phyloP scores from a whole-genome alignment of 2,329 filamentous ascomycete species.

The Paecilomyces fulvus region DNA sequence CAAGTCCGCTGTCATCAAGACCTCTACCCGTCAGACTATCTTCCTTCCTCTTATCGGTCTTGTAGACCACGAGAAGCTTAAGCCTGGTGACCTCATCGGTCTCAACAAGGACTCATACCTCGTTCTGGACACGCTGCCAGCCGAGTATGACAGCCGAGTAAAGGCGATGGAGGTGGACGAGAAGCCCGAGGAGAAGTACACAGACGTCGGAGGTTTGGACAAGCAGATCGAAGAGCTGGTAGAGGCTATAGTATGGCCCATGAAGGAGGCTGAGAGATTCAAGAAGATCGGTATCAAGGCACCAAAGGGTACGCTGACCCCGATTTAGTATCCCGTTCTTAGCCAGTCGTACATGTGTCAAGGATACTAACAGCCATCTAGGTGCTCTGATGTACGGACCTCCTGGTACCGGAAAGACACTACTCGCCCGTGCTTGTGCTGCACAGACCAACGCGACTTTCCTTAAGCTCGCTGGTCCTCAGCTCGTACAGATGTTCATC shows the following conservation, averaged over 20 bases:
- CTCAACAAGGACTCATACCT: conserved; percentile 99
- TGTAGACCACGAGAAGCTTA: conserved; percentile 89
- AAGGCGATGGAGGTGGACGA: conserved; percentile 99
- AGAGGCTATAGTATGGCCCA: conserved; percentile 97
- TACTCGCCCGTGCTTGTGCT: conserved; percentile 84
- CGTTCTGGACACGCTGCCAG: conserved; percentile 89
- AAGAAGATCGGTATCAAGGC: conserved; percentile 99
- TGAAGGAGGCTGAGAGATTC: conserved; percentile 98
- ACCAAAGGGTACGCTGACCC: conserved; percentile 67
- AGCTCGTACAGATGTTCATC: conserved; percentile 99
- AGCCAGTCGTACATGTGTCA: neutral
- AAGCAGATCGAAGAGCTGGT: conserved; percentile 99
- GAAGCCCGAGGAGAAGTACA: conserved; percentile 99
- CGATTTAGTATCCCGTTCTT: neutral
- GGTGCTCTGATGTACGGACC: conserved; percentile 94
- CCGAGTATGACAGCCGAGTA: conserved; percentile 96
- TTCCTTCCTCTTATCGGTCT: conserved; percentile 95
- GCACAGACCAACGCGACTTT: conserved; percentile 98
- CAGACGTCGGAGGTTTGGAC: conserved; percentile 90
- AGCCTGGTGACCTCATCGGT: conserved; percentile 92
- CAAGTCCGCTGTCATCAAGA: conserved; percentile 99
- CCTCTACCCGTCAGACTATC: conserved; percentile 95
- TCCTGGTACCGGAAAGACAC: conserved; percentile 42
- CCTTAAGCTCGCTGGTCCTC: conserved; percentile 93
- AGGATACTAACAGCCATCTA: conserved; percentile 27